phyloP scores from a whole-genome alignment of 495 filamentous ascomycete species.

The Penicillium fimorum region DNA sequence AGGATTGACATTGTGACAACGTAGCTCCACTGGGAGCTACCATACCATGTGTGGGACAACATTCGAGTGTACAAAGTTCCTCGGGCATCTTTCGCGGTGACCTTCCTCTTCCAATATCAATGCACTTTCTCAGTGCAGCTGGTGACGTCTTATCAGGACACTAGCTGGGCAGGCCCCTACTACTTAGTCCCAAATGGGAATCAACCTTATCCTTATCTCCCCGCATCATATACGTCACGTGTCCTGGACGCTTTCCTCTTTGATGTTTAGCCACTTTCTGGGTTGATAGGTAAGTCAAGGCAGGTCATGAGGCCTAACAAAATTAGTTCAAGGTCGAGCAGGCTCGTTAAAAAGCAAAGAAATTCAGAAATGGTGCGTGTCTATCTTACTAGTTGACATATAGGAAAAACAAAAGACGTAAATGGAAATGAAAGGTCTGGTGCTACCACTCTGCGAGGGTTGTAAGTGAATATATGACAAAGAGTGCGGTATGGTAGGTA shows the following conservation, averaged over 20 bases:
- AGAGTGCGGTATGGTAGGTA: too few species aligned
- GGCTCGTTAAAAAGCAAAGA: too few species aligned
- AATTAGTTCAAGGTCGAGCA: too few species aligned
- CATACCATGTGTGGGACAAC: not conserved
- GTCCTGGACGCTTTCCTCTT: slow-evolving; percentile 3
- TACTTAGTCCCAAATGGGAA: not conserved
- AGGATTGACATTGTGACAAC: not conserved
- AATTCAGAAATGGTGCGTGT: too few species aligned
- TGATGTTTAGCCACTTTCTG: not conserved
- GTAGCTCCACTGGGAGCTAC: not conserved
- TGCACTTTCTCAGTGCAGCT: not conserved
- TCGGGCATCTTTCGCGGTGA: not conserved
- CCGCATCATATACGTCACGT: slow-evolving; percentile 2
- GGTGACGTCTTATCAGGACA: not conserved
- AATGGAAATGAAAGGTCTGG: too few species aligned
- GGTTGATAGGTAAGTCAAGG: too few species aligned
- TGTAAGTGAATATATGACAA: too few species aligned
- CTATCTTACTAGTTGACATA: too few species aligned
- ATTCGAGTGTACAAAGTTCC: not conserved
- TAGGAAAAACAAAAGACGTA: too few species aligned
- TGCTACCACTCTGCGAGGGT: too few species aligned
- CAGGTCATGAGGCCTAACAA: too few species aligned
- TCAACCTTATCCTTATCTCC: not conserved
- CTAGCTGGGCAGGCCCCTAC: not conserved
- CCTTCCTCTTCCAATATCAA: not conserved